Conservation (phyloP, 306 rosid species). For the Vigna trinervia region DNA sequence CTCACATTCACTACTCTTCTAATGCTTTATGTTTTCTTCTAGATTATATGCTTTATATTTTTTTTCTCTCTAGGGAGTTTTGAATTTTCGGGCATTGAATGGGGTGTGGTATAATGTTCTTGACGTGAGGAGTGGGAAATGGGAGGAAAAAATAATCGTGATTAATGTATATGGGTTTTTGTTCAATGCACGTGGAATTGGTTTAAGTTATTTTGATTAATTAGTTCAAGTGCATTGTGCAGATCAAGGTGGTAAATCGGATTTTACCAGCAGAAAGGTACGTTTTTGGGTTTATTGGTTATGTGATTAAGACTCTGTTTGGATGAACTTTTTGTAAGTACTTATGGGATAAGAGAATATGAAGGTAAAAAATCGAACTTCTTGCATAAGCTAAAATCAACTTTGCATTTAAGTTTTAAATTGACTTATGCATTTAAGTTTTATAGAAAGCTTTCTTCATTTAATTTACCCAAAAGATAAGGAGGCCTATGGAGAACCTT, state of each 20-base stretch:
- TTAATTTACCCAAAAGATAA: background rate
- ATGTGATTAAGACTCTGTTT: background rate
- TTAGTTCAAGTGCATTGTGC: constrained; percentile 50
- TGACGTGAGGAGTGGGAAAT: background rate
- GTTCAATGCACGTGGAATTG: background rate
- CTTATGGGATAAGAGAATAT: background rate
- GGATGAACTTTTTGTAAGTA: background rate
- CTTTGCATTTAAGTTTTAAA: background rate
- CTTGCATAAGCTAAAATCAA: background rate
- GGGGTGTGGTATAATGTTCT: background rate
- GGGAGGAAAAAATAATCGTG: background rate
- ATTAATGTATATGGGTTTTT: constrained; percentile 17
- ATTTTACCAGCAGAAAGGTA: constrained; percentile 59
- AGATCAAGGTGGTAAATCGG: constrained; percentile 61
- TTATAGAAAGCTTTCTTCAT: background rate
- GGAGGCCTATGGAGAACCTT: background rate
- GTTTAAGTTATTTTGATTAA: constrained; percentile 23
- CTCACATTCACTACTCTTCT: background rate
- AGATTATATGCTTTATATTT: background rate
- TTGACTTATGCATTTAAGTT: background rate
- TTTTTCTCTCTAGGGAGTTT: constrained; percentile 1
- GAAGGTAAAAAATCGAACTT: background rate
- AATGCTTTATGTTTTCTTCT: background rate
- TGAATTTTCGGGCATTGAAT: background rate
- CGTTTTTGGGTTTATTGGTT: constrained; percentile 33